Percentiles rank a stretch among this genome's conserved stretches.
Evolutionary conservation across 257 asterid genomes (phyloP).

Genomic region (Solanum stenotomum): DNA sequence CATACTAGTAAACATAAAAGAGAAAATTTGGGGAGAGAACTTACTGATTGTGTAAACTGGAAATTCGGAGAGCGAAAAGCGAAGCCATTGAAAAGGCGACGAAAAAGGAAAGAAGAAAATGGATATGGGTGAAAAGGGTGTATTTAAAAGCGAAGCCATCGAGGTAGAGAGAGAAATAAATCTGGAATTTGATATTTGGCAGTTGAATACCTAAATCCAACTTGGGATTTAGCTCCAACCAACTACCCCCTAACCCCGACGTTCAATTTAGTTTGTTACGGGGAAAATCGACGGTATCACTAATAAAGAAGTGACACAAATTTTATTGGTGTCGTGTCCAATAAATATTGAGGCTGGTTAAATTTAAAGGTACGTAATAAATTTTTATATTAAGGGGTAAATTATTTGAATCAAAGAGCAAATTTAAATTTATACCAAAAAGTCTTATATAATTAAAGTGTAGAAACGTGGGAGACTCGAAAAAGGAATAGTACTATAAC

Average conservation of each 20-base stretch:
- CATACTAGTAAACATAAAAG: neutral
- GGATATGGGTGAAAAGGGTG: constrained; percentile 1
- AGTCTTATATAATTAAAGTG: accelerated
- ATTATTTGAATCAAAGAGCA: too few relatives aligned
- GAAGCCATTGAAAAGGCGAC: constrained; percentile 47
- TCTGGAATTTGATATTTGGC: neutral
- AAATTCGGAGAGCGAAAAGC: constrained; percentile 26
- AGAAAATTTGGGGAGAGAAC: neutral
- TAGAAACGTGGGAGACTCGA: neutral
- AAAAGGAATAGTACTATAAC: neutral
- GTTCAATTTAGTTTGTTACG: neutral
- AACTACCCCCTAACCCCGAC: neutral
- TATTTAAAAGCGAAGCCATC: constrained; percentile 42
- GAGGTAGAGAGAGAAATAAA: constrained; percentile 25
- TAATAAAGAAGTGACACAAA: neutral
- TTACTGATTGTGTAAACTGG: constrained; percentile 34
- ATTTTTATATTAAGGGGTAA: too few relatives aligned
- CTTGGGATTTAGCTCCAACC: constrained; percentile 43
- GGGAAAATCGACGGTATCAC: neutral
- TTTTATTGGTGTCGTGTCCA: too few relatives aligned
- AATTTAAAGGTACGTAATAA: neutral
- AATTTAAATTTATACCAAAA: neutral
- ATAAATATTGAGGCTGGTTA: neutral
- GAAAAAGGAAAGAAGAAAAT: constrained; percentile 18
- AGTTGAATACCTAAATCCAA: neutral